Conservation (phyloP, 1,284 basidiomycete genomes). For the Kalmanozyma brasiliensis region DNA sequence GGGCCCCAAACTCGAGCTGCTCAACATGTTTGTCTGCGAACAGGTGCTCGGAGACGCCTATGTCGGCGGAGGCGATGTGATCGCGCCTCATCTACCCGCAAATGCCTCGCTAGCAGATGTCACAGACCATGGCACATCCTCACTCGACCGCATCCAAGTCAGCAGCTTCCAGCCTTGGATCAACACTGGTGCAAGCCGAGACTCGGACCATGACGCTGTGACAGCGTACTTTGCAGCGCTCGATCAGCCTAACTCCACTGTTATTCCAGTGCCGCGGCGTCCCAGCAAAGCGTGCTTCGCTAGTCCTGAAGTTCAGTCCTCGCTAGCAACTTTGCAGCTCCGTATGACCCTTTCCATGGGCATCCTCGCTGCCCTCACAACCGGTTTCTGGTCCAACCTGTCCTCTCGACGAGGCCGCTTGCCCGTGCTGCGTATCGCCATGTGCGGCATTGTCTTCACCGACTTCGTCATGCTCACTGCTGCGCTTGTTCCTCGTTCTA, state of each 20-base stretch:
- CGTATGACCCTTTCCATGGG: conserved; percentile 80
- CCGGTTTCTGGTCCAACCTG: conserved; percentile 86
- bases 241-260: conserved; percentile 31
- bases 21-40: conserved; percentile 62
- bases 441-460: conserved; percentile 80
- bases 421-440: conserved; percentile 77
- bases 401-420: conserved; percentile 82
- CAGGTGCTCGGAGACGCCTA: conserved; percentile 40
- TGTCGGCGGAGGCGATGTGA: conserved; percentile 28
- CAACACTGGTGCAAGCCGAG: neutral
- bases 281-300: conserved; percentile 48
- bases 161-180: conserved; percentile 30
- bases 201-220: conserved; percentile 12
- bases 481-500: conserved; percentile 41
- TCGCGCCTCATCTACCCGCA: conserved; percentile 10
- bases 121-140: neutral
- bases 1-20: conserved; percentile 60
- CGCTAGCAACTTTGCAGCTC: conserved; percentile 53
- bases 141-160: neutral
- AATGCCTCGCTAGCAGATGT: conserved; percentile 6
- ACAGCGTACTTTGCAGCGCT: conserved; percentile 21
- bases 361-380: conserved; percentile 81
- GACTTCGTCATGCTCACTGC: conserved; percentile 69
- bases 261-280: conserved; percentile 25
- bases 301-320: conserved; percentile 49